phyloP scores from a whole-genome alignment of 2,329 filamentous ascomycete genomes.

The Neopestalotiopsis sp. region DNA sequence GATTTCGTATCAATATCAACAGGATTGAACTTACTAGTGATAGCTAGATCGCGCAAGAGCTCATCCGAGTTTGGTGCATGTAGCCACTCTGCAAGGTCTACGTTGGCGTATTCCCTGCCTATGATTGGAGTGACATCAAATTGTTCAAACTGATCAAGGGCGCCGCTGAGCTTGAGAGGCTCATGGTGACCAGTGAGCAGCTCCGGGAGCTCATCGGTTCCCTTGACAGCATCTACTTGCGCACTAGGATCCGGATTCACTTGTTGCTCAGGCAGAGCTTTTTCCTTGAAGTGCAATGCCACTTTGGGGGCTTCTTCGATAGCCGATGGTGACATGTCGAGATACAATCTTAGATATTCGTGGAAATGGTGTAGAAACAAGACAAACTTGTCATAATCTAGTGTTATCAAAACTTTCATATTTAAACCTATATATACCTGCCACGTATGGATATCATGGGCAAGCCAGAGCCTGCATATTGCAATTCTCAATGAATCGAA shows the following conservation, averaged over 20 bases:
- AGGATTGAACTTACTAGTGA: conserved; percentile 58
- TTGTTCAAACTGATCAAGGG: conserved; percentile 55
- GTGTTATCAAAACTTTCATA: too few species aligned
- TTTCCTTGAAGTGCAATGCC: conserved; percentile 32
- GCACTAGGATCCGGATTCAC: conserved; percentile 23
- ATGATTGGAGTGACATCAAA: conserved; percentile 68
- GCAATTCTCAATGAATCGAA: not conserved
- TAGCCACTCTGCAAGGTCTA: conserved; percentile 66
- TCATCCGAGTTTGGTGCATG: conserved; percentile 67
- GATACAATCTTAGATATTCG: not conserved
- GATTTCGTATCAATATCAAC: not conserved
- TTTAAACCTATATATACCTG: too few species aligned
- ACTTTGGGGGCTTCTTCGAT: conserved; percentile 30
- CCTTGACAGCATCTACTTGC: conserved; percentile 11
- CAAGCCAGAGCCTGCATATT: not conserved
- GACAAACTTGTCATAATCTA: too few species aligned
- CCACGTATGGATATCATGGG: too few species aligned
- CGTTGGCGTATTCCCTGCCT: conserved; percentile 64
- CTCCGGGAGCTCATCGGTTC: conserved; percentile 24
- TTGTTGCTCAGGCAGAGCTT: conserved; percentile 21
- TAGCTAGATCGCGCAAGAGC: conserved; percentile 68
- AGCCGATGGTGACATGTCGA: conserved; percentile 32
- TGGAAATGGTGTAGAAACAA: not conserved
- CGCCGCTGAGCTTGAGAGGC: conserved; percentile 56
- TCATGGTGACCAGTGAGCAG: conserved; percentile 31